Evolutionary conservation across 805 yeast genomes (phyloP).

Genomic region (Wickerhamiella hasegawae): DNA sequence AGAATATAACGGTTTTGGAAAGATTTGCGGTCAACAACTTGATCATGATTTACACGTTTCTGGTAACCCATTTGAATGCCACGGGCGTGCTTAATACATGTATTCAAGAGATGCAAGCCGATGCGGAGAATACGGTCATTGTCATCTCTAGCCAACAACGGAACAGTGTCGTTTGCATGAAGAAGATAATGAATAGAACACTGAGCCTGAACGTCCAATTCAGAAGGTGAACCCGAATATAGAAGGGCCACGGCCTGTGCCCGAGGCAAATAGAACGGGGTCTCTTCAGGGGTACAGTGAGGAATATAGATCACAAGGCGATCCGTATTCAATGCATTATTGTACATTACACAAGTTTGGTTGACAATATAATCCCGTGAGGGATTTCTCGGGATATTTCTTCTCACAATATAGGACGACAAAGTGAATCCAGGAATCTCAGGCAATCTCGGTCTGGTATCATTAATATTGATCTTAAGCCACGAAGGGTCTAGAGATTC

Average conservation of each 20-base stretch:
- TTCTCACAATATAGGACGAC: constrained; percentile 38
- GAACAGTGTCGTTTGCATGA: constrained; percentile 22
- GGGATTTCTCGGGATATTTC: constrained; percentile 86
- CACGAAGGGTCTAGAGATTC: constrained; percentile 4
- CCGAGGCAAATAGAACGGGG: constrained; percentile 82
- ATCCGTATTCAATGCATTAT: constrained; percentile 17
- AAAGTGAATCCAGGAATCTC: constrained; percentile 4
- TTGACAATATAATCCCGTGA: constrained; percentile 66
- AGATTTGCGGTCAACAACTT: constrained; percentile 62
- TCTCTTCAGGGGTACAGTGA: constrained; percentile 45
- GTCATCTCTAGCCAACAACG: constrained; percentile 5
- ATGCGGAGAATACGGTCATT: constrained; percentile 59
- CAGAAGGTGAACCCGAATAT: constrained; percentile 12
- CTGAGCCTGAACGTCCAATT: constrained; percentile 15
- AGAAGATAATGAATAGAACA: constrained; percentile 67
- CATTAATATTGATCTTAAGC: constrained; percentile 4
- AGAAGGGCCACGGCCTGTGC: constrained; percentile 66
- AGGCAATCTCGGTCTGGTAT: constrained; percentile 6
- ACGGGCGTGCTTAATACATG: constrained; percentile 66
- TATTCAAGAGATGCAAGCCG: constrained; percentile 61
- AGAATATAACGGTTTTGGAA: constrained; percentile 73
- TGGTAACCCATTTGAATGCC: constrained; percentile 78
- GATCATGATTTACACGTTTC: constrained; percentile 78
- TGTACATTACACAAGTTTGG: constrained; percentile 58
- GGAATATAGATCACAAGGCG: constrained; percentile 60